Evolutionary conservation across 2,329 filamentous ascomycete genomes (phyloP), one percentile per base, ranked within the genome.

Genomic region (Elsinoe perseae): DNA sequence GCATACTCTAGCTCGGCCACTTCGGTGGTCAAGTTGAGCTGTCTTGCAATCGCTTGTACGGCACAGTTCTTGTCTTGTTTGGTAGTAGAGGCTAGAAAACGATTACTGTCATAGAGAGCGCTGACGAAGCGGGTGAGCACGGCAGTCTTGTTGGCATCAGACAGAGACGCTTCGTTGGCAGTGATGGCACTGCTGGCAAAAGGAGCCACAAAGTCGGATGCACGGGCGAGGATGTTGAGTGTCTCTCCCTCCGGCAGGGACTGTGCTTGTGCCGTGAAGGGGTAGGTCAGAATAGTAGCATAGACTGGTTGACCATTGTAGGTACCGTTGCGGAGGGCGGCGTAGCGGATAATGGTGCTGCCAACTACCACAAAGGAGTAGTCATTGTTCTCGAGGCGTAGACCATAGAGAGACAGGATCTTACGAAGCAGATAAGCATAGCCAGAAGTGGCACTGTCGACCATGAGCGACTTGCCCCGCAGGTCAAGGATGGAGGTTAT

Each of bases 241-340:
- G 21, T 18, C 16, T 50, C 20, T 20, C 27, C 44, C 2, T 32
- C 14, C 25, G 25, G 27, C 14, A 30, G 25, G 6, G 44, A 50
- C 25, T 50, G 44, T 30, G 44, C 44, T 30, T 30, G 25, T 8
- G 44, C 44, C 9, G 65, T 67, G 57, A 66, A 67, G 18, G 66
- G 66, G 25, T 67, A 67, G 25, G 57, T 62, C 42, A 68, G 59
- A 54, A 68, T 67, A 8, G 65, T 68, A 30, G 65, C 66, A 44
- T 64, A 67, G 43, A 66, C 65, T 2, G 56, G 52, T 23, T 59
- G 64, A 27, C 64, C 64, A 53, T 66, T 66, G n/a, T 66, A 59
- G 4, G 32, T 54, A 10, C 65, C 65, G 25, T 58, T 61, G 7
- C 64, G 25, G 4, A 69, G 61, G 27, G 63, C 61, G 1, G 61